These are phyloP conservation scores for Trichoderma pleuroti DNA, from an alignment of 2,329 filamentous ascomycete species.

Conservation along the genomic window DNA sequence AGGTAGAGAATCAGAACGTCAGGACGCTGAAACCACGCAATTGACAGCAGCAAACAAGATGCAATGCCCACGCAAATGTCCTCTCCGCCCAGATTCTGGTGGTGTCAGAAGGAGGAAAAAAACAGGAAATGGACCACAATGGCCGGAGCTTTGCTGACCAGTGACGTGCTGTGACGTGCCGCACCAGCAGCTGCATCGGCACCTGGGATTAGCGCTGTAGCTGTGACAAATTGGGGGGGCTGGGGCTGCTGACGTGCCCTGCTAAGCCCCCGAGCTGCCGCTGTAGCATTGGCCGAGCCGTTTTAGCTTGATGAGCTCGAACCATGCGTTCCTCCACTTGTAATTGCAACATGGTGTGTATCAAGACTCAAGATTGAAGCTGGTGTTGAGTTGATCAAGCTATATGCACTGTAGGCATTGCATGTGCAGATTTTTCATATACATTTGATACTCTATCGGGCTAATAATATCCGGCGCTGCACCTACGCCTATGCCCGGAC, in stretches of 20 bases:
- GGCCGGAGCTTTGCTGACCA: not conserved
- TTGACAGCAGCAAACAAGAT: not conserved
- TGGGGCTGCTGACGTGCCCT: slow-evolving; percentile 15
- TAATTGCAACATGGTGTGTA: too few species aligned
- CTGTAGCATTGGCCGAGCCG: not conserved
- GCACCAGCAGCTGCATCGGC: not conserved
- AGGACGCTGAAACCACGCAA: not conserved
- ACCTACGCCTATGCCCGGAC: too few species aligned
- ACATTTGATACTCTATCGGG: too few species aligned
- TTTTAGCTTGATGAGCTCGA: slow-evolving; percentile 7
- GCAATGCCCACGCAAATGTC: not conserved
- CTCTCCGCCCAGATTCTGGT: not conserved
- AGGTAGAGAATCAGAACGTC: not conserved
- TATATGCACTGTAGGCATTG: too few species aligned
- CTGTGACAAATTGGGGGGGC: slow-evolving; percentile 15
- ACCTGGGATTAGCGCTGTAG: not conserved
- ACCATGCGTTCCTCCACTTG: not conserved
- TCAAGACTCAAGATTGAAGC: too few species aligned
- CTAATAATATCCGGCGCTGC: too few species aligned
- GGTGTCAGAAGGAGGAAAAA: not conserved
- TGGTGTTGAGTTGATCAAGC: too few species aligned
- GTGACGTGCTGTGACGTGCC: not conserved
- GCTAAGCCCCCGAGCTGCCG: slow-evolving; percentile 4
- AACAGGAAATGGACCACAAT: not conserved
- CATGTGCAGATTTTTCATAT: too few species aligned